Evolutionary conservation across 805 yeast species (phyloP), one percentile per base, ranked within the genome.

Genomic region (Candida argentea): DNA sequence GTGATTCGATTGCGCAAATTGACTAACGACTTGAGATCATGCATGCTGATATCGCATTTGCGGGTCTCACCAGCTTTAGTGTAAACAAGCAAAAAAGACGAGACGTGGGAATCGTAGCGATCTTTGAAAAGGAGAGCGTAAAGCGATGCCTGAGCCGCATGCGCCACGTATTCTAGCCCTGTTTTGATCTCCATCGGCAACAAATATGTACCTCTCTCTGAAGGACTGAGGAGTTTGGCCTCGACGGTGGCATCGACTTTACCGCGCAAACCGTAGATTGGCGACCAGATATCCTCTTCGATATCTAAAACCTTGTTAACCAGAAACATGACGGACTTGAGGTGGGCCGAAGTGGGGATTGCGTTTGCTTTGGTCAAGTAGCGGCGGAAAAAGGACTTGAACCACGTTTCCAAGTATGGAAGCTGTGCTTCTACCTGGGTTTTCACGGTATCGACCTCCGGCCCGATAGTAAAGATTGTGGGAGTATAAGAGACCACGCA

Each of bases 281-380:
- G 94, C 0, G 96, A 84, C 85, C 94, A 76, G 9, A 91, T 77
- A 41, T 76, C 81, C 43, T 91, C 96, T 51, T 91, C 99, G 6
- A 84, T 72, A 44, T 83, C 95, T 19, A 84, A 57, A 6, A 86
- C 69, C 32, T 77, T 74, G 10, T 71, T 60, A 0, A 81, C 73
- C 0, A 34, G 28, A 32, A 38, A 27, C 18, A 21, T 22, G 6
- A 28, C 34, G 4, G 14, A 22, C 8, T 29, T 26, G 11, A 29
- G 28, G 26, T 27, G 23, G 8, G 29, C 14, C 3, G 34, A 30
- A 19, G 33, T 28, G 10, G 35, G 27, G 21, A 38, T 30, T 13
- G 24, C 19, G 18, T 33, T 31, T 4, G 19, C 23, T 9, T 16
- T 21, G 3, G 32, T 22, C 10, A 47, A 41, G 1, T 34, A 21